Evolutionary conservation across 768 basidiomycete genomes (phyloP).

Genomic region (Austroboletus eburneus): DNA sequence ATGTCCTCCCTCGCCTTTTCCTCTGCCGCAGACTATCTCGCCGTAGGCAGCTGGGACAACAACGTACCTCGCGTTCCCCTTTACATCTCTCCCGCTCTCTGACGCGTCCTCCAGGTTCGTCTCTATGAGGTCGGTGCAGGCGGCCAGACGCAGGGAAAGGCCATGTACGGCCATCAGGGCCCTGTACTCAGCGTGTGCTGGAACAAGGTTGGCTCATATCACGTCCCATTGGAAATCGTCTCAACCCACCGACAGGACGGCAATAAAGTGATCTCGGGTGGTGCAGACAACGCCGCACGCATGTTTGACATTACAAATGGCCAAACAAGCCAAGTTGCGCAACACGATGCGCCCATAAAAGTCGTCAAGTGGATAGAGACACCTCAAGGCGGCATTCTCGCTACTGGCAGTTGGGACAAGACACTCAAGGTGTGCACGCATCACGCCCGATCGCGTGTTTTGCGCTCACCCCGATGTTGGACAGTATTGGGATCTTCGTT

Average conservation of each 20-base stretch:
- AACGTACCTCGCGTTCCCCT: conserved; percentile 45
- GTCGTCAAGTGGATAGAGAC: conserved; percentile 79
- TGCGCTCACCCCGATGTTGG: not conserved
- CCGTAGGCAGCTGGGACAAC: conserved; percentile 93
- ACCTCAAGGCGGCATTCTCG: conserved; percentile 69
- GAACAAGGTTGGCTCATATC: conserved; percentile 61
- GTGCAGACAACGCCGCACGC: conserved; percentile 92
- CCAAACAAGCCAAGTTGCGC: conserved; percentile 76
- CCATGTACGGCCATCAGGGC: conserved; percentile 86
- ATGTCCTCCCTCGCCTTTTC: conserved; percentile 86
- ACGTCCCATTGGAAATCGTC: conserved; percentile 1
- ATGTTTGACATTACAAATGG: conserved; percentile 89
- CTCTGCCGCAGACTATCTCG: conserved; percentile 80
- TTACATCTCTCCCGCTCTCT: not conserved
- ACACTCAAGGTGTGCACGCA: conserved; percentile 70
- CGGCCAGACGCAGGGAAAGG: conserved; percentile 83
- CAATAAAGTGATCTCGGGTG: conserved; percentile 85
- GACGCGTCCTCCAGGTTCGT: conserved; percentile 57
- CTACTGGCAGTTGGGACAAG: conserved; percentile 98
- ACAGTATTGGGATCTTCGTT: conserved; percentile 92
- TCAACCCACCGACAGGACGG: conserved; percentile 58
- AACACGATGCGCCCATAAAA: conserved; percentile 87
- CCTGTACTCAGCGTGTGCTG: conserved; percentile 87
- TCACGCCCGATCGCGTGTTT: not conserved
- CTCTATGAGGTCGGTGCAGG: conserved; percentile 84